These are phyloP conservation scores for Aureobasidium namibiae DNA, from an alignment of 2,329 filamentous ascomycete species.

Conservation along the genomic window DNA sequence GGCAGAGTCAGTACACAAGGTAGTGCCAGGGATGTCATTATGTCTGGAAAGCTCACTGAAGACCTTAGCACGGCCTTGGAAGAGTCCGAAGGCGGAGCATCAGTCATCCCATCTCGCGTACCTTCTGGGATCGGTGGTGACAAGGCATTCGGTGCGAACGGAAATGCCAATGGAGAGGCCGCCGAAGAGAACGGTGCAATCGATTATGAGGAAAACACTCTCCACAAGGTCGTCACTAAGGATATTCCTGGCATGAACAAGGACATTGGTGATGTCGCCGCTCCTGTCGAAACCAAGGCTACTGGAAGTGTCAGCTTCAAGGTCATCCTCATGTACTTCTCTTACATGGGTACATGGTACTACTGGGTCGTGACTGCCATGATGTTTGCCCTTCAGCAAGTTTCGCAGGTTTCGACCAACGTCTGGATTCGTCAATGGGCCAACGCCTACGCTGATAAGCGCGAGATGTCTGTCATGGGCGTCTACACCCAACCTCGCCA, in stretches of 20 bases:
- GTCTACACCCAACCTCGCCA: constrained; percentile 28
- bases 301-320: constrained; percentile 80
- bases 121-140: constrained; percentile 65
- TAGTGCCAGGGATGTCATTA: constrained; percentile 67
- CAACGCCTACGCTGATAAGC: constrained; percentile 63
- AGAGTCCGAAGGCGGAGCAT: constrained; percentile 60
- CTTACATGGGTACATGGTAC: constrained; percentile 91
- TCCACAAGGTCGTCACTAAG: constrained; percentile 37
- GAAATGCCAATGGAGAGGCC: constrained; percentile 42
- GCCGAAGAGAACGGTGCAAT: constrained; percentile 25
- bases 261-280: constrained; percentile 23
- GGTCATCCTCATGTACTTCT: constrained; percentile 78
- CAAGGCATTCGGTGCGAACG: constrained; percentile 24
- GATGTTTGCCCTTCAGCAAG: constrained; percentile 74
- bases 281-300: constrained; percentile 63
- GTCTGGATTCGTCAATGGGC: constrained; percentile 95
- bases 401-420: constrained; percentile 80
- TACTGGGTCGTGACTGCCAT: constrained; percentile 75
- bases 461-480: constrained; percentile 30
- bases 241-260: constrained; percentile 30
- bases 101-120: constrained; percentile 67
- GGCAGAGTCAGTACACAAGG: constrained; percentile 72
- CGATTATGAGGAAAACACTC: constrained; percentile 31
- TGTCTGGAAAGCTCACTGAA: constrained; percentile 81
- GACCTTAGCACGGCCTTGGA: constrained; percentile 57